Evolutionary conservation across 306 rosid genomes (phyloP), one percentile per base, ranked within the genome.

Genomic region (Trifolium repens): DNA sequence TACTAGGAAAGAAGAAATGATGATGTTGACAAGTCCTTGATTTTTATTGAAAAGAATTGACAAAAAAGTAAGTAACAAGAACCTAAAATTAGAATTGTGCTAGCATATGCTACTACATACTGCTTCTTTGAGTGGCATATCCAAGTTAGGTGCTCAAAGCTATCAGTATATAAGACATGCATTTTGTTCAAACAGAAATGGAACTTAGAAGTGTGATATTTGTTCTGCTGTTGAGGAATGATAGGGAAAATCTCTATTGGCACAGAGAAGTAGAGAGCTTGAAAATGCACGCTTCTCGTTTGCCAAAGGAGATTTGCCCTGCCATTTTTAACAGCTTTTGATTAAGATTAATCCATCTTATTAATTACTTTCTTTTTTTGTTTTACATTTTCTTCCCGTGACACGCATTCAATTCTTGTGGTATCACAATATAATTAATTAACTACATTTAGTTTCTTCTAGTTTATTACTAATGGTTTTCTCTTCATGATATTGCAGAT

Each of bases 51-150:
- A 67, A 79, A 32, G 16, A 74, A 58, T 13, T 47, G 76, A 65
- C 37, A 17, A 49, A 43, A 69, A 79, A 55, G 67, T 24, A 47
- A 70, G 37, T 47, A 76, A 75, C 42, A 71, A 65, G 78, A 84
- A 77, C 72, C 60, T 72, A 43, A n/a, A 10, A 44, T 62, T 19
- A 82, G 85, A 87, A 83, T 83, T 83, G 65, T 71, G 9, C 85
- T 15, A 64, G 86, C 78, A 85, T 84, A 81, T 83, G 71, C 86
- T 84, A 32, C 75, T 73, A 5, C 75, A 13, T 71, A 24, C 77
- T 54, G 8, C 70, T 66, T 11, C 55, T 81, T 71, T 73, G 16
- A 74, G 34, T 24, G 84, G 92, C 92, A 88, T 88, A 88, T 88
- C 86, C 89, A 60, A 69, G 34, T 40, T 63, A 73, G 80, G 74